A percentile compares a stretch with the other conserved stretches of the same genome.
Conservation (phyloP, 202 grass and related monocot genomes). For the Alloteropsis angusta region DNA sequence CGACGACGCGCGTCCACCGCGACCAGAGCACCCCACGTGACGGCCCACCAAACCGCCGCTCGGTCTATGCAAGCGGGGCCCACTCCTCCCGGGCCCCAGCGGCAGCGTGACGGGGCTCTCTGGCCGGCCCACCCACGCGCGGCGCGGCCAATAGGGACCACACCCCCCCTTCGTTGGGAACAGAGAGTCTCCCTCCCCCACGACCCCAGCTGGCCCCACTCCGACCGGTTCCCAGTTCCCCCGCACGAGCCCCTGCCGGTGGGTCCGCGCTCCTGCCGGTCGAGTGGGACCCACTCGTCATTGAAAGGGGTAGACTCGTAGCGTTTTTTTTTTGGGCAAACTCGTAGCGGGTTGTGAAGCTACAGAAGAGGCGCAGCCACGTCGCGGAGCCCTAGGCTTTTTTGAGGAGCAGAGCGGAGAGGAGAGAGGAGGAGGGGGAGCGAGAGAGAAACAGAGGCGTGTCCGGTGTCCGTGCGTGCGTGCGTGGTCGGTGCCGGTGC, state of each 20-base stretch:
- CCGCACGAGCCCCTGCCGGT: background rate
- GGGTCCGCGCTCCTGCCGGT: background rate
- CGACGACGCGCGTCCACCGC: too few relatives aligned
- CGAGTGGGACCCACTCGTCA: background rate
- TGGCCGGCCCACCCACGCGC: background rate
- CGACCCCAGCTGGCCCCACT: background rate
- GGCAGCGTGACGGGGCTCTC: background rate
- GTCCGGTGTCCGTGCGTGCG: too few relatives aligned
- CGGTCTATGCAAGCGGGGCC: background rate
- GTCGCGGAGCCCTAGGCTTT: background rate
- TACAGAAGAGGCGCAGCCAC: background rate
- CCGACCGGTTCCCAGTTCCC: too few relatives aligned
- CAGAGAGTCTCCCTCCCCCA: background rate
- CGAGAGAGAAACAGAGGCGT: background rate
- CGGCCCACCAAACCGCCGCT: background rate
- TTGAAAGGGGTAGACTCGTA: accelerated
- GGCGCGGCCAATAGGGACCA: too few relatives aligned
- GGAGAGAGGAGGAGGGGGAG: too few relatives aligned
- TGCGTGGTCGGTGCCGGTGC: conserved; percentile 13
- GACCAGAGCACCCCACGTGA: background rate
- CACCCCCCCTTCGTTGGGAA: background rate
- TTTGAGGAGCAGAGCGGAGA: background rate
- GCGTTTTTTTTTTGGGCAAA: too few relatives aligned
- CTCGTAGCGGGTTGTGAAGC: too few relatives aligned
- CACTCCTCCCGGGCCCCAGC: too few relatives aligned